These are phyloP conservation scores for Entomophthora muscae DNA, from an alignment of 371 early-diverging fungal genomes.

Conservation along the genomic window DNA sequence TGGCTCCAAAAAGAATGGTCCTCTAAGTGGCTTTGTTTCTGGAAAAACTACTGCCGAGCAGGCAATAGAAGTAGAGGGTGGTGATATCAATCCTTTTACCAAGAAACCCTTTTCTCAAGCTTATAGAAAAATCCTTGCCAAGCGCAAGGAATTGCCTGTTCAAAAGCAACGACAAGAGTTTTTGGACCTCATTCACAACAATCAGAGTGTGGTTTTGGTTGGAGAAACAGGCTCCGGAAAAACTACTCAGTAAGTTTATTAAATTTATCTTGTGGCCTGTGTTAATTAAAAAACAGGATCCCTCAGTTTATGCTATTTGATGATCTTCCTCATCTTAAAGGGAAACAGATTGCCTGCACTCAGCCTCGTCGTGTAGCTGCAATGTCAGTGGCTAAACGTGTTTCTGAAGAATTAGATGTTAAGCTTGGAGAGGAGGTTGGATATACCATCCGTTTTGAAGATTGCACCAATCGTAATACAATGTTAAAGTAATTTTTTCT, in stretches of 20 bases:
- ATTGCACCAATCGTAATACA: conserved; percentile 63
- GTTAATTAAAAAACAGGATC: conserved; percentile 30
- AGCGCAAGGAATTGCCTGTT: conserved; percentile 73
- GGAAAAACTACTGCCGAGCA: conserved; percentile 54
- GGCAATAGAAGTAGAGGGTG: conserved; percentile 54
- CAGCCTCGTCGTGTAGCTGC: conserved; percentile 98
- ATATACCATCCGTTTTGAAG: conserved; percentile 95
- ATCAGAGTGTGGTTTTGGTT: conserved; percentile 77
- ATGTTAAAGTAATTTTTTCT: conserved; percentile 44
- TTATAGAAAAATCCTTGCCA: conserved; percentile 65
- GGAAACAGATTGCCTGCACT: conserved; percentile 87
- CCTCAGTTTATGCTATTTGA: conserved; percentile 90
- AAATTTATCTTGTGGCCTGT: not conserved
- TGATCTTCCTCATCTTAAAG: conserved; percentile 72
- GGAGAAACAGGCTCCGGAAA: conserved; percentile 83
- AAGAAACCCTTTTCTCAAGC: conserved; percentile 51
- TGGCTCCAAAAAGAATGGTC: conserved; percentile 12
- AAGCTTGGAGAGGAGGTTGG: conserved; percentile 81
- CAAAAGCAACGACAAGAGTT: conserved; percentile 75
- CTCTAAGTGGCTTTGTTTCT: conserved; percentile 27
- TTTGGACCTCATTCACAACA: conserved; percentile 59
- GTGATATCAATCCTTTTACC: conserved; percentile 59
- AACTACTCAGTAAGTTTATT: conserved; percentile 68
- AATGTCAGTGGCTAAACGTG: conserved; percentile 92
- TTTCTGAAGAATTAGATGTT: conserved; percentile 87